These are phyloP conservation scores for Dioscorea alata DNA, from an alignment of 106 monocot species.

Conservation along the genomic window DNA sequence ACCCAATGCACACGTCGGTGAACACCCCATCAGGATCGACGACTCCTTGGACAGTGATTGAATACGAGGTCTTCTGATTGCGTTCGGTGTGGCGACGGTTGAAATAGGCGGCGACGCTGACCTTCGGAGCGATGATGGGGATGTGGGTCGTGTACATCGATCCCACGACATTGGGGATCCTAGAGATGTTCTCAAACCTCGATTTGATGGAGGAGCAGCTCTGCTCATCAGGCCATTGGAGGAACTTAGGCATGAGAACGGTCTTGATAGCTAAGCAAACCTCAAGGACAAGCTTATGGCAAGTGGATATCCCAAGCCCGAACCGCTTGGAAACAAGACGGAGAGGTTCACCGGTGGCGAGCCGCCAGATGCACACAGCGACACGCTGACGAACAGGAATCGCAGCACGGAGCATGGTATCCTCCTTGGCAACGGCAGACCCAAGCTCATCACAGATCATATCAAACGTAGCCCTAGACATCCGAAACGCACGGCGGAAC, in stretches of 20 bases:
- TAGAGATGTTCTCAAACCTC: conserved; percentile 38
- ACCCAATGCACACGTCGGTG: conserved; percentile 59
- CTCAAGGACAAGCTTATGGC: conserved; percentile 94
- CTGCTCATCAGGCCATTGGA: conserved; percentile 57
- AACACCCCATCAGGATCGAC: conserved; percentile 44
- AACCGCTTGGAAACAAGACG: conserved; percentile 65
- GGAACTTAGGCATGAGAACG: conserved; percentile 73
- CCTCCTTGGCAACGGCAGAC: conserved; percentile 55
- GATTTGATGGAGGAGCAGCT: neutral
- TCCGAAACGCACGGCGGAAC: conserved; percentile 35
- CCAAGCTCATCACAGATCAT: conserved; percentile 33
- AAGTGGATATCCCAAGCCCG: conserved; percentile 95
- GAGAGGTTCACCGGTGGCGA: conserved; percentile 70
- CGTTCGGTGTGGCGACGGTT: conserved; percentile 50
- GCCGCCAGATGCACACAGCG: conserved; percentile 60
- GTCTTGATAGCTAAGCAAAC: conserved; percentile 78
- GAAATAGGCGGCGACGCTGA: conserved; percentile 43
- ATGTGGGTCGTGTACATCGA: conserved; percentile 92
- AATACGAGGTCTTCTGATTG: conserved; percentile 58
- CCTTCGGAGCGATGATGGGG: conserved; percentile 89
- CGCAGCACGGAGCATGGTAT: conserved; percentile 65
- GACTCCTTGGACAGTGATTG: conserved; percentile 53
- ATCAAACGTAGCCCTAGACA: conserved; percentile 31
- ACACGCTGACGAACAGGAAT: conserved; percentile 68
- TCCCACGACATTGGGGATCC: conserved; percentile 67